phyloP scores from a whole-genome alignment of 305 asterid genomes.

The Solanum aculeatissimum region DNA sequence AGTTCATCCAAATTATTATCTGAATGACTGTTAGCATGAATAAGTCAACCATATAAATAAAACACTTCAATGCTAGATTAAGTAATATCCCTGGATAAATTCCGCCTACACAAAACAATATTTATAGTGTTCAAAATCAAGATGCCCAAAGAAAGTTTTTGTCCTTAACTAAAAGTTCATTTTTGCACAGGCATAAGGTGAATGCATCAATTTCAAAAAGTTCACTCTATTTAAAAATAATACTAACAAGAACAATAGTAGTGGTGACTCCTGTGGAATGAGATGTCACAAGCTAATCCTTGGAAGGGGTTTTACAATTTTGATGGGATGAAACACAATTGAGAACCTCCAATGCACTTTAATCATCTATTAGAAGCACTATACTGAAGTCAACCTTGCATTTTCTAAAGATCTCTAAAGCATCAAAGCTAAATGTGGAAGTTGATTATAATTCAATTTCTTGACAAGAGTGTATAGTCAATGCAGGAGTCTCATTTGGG shows the following conservation, averaged over 20 bases:
- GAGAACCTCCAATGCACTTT: background rate
- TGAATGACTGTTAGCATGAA: slow-evolving; percentile 53
- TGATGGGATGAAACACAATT: background rate
- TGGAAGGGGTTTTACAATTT: background rate
- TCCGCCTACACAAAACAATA: background rate
- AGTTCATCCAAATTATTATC: slow-evolving; percentile 67
- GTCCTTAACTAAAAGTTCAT: background rate
- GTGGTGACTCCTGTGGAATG: background rate
- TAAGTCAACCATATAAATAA: slow-evolving; percentile 5
- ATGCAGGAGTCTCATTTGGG: background rate
- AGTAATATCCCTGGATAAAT: background rate
- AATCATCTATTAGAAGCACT: background rate
- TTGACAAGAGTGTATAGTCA: background rate
- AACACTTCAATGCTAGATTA: background rate
- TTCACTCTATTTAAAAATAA: background rate
- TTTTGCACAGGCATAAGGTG: background rate
- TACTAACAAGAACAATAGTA: background rate
- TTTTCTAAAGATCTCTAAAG: background rate
- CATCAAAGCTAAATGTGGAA: background rate
- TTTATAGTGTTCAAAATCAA: background rate
- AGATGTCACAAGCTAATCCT: background rate
- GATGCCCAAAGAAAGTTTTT: background rate
- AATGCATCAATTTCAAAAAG: background rate
- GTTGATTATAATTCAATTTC: background rate
- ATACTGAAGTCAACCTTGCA: background rate